Base-by-base conservation (phyloP, 2,329 filamentous ascomycete genomes). In the Colletotrichum scovillei region DNA sequence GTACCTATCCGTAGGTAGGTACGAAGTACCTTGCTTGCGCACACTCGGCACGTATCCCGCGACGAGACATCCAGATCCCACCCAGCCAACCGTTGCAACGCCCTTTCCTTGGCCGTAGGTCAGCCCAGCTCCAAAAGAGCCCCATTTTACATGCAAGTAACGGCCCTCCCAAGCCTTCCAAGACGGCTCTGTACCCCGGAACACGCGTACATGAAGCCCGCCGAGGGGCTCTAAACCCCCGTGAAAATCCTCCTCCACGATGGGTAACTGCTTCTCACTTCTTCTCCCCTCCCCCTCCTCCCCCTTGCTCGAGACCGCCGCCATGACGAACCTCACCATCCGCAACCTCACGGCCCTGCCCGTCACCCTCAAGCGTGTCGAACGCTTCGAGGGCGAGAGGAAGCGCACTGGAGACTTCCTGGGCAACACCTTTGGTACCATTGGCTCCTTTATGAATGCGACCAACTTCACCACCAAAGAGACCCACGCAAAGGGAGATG, bases 341-440 rank as follows among this genome's bases (percentile, higher is more conserved):
- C 94, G 95, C 78, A 98, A 98, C 82, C 86, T 97, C 76, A 96
- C 94, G 57, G 86, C 90, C 70, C 92, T 89, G 62, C 88, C 91
- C n/a, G 86, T 98, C 68, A 90, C 92, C 76, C 88, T 98, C 77
- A 92, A 91, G 81, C 87, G 80, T 73, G 86, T 96, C 72, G 93
- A 97, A 84, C 92, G 92, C 76, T 95, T 95, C 81, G 89, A 91
- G 76, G 88, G 82, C 35, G 80, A 85, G 72, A 81, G 81, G 28
- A 77, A 84, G 85, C 66, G 84, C 56, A 81, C 81, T 35, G 82
- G 82, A 69, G 81, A 88, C 75, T 81, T 86, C 19, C 76, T 88
- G 49, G 81, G 80, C 76, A 88, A 86, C 75, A 80, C 88, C 73
- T 85, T 85, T 26, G 83, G 81, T 74, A 80, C 79, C 71, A 79